A percentile compares a stretch with the other conserved stretches of the same genome.
phyloP scores from a whole-genome alignment of 768 basidiomycete species.

The Hericium alpestre region DNA sequence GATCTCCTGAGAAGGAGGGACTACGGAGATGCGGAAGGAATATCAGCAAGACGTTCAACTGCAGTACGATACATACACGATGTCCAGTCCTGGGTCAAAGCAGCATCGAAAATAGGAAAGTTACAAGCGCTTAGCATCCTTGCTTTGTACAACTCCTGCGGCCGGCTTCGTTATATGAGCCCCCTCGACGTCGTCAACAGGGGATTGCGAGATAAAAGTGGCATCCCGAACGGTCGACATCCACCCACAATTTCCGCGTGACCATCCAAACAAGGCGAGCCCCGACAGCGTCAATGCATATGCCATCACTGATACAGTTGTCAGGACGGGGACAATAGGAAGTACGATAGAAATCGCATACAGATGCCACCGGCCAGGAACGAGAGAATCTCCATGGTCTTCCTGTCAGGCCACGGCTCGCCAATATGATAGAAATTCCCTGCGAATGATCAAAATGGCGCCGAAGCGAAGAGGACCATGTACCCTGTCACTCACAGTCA shows the following conservation, averaged over 20 bases:
- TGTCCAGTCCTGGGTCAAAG: too few species aligned
- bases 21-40: too few species aligned
- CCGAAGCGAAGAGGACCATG: neutral
- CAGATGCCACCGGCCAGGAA: constrained; percentile 27
- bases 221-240: constrained; percentile 22
- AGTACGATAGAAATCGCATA: constrained; percentile 10
- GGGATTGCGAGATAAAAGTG: constrained; percentile 5
- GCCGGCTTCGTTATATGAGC: too few species aligned
- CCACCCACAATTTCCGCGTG: constrained; percentile 24
- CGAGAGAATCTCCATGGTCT: constrained; percentile 24
- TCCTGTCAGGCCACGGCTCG: constrained; percentile 16
- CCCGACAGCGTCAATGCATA: constrained; percentile 20
- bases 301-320: constrained; percentile 18
- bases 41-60: too few species aligned
- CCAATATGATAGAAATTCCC: neutral
- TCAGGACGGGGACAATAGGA: too few species aligned
- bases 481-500: constrained; percentile 2
- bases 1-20: too few species aligned
- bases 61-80: too few species aligned
- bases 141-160: too few species aligned
- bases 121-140: too few species aligned
- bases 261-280: constrained; percentile 18
- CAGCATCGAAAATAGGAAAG: too few species aligned
- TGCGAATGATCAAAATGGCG: neutral
- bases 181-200: neutral